phyloP scores from a whole-genome alignment of 2,329 filamentous ascomycete species.

The Colletotrichum incanum region DNA sequence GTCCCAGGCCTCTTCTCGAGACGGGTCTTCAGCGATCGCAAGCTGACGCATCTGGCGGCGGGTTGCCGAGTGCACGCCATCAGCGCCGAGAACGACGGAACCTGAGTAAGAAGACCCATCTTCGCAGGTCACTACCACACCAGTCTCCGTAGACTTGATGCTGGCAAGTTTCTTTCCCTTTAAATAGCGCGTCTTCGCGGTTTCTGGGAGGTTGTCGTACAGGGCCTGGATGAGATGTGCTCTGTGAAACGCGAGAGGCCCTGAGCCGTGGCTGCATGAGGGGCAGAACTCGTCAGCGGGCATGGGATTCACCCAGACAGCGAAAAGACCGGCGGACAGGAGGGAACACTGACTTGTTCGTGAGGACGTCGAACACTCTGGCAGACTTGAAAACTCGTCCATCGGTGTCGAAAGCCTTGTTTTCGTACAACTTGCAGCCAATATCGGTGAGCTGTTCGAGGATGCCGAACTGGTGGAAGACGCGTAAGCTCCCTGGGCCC shows the following conservation, averaged over 20 bases:
- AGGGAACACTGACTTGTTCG: conserved; percentile 14
- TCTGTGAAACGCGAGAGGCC: conserved; percentile 52
- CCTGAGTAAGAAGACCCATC: conserved; percentile 54
- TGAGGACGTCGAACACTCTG: not conserved
- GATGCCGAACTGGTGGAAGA: conserved; percentile 53
- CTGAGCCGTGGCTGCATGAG: conserved; percentile 47
- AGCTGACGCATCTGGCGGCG: conserved; percentile 53
- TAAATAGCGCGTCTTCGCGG: conserved; percentile 48
- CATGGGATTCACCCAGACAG: conserved; percentile 7
- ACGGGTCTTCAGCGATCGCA: conserved; percentile 44
- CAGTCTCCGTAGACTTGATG: conserved; percentile 45
- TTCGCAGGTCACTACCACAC: conserved; percentile 50
- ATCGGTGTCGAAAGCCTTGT: conserved; percentile 9
- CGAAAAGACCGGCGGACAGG: not conserved
- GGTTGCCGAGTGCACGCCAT: conserved; percentile 59
- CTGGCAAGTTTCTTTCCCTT: conserved; percentile 48
- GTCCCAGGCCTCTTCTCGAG: conserved; percentile 33
- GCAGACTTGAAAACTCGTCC: conserved; percentile 24
- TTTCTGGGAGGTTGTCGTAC: conserved; percentile 49
- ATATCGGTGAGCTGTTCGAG: conserved; percentile 28
- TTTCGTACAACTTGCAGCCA: conserved; percentile 15
- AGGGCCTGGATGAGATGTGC: conserved; percentile 53
- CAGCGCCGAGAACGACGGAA: conserved; percentile 58
- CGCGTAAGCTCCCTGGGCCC: conserved; percentile 47
- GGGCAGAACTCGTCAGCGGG: not conserved